Evolutionary conservation across 2,329 filamentous ascomycete genomes (phyloP).

Genomic region (Onygenales sp.): DNA sequence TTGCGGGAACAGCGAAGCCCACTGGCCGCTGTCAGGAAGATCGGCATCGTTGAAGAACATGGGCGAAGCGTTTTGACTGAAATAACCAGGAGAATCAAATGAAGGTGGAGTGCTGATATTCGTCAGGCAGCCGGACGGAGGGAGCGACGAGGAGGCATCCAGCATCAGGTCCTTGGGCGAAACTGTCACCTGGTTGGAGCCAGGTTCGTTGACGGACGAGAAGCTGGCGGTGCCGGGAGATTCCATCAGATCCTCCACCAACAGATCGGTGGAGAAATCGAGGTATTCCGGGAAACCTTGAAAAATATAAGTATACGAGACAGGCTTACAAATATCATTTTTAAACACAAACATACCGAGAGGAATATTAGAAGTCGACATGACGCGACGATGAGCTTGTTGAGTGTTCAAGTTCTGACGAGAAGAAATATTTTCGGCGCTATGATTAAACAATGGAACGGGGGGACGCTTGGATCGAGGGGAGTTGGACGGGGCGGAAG

Average conservation of each 20-base stretch:
- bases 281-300: slow-evolving; percentile 21
- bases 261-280: slow-evolving; percentile 19
- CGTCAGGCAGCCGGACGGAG: slow-evolving; percentile 73
- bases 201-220: slow-evolving; percentile 37
- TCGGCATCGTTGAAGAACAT: slow-evolving; percentile 55
- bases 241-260: slow-evolving; percentile 18
- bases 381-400: slow-evolving; percentile 24
- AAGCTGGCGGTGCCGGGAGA: slow-evolving; percentile 25
- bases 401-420: slow-evolving; percentile 22
- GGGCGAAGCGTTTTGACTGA: slow-evolving; percentile 68
- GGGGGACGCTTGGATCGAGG: slow-evolving; percentile 27
- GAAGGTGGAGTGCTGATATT: slow-evolving; percentile 69
- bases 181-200: slow-evolving; percentile 48
- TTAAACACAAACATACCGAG: slow-evolving; percentile 23
- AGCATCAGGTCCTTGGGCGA: slow-evolving; percentile 75
- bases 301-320: slow-evolving; percentile 1
- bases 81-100: slow-evolving; percentile 62
- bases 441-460: slow-evolving; percentile 28
- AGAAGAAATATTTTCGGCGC: slow-evolving; percentile 17
- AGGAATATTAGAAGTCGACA: slow-evolving; percentile 30
- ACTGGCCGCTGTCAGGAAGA: slow-evolving; percentile 47
- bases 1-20: slow-evolving; percentile 54
- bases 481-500: slow-evolving; percentile 30
- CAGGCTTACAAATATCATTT: slow-evolving; percentile 10
- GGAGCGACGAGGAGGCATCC: slow-evolving; percentile 55